Evolutionary conservation across 2,329 filamentous ascomycete genomes (phyloP), one percentile per base, ranked within the genome.

Genomic region (Fusarium camptoceras): DNA sequence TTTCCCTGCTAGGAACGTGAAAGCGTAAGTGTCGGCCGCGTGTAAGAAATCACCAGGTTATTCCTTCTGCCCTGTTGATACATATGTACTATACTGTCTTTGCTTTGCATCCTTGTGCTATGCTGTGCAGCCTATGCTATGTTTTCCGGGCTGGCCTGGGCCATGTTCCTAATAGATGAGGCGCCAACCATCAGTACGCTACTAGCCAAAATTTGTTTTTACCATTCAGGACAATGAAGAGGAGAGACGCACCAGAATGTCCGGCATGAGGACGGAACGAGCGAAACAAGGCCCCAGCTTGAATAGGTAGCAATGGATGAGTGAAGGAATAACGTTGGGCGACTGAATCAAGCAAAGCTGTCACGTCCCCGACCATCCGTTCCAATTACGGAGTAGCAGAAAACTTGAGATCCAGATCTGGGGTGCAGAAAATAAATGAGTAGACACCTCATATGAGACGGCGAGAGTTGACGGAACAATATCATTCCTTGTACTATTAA

Each of bases 1-100:
- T 68, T 67, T 73, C 65, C 71, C 72, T 73, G 73, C 73, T 47
- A 73, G 73, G 69, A 73, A 75, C 69, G 60, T 68, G 63, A 71
- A 66, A 65, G 66, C 42, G 58, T 60, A 65, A 64, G 31, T 50
- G 42, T 61, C 46, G 67, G 67, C 67, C 58, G 67, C 62, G 50
- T 60, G 60, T 67, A 55, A 63, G 28, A 63, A 70, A 59, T 59
- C 66, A 53, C 66, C 59, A 44, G 62, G 61, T 53, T 56, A 18
- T 48, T 51, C 25, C 24, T 20, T 27, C 41, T 63, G 41, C 66
- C 62, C 39, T 24, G 34, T 67, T 46, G 55, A 69, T 39, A n/a
- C 6, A n/a, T 37, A 37, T 37, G 34, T 37, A 37, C 34, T n/a
- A 10, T 37, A 24, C 53, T 39, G 28, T 42, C 41, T 62, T 51